Base-by-base conservation (phyloP, 805 yeast species). In the Grigorovia yakushimaensis region DNA sequence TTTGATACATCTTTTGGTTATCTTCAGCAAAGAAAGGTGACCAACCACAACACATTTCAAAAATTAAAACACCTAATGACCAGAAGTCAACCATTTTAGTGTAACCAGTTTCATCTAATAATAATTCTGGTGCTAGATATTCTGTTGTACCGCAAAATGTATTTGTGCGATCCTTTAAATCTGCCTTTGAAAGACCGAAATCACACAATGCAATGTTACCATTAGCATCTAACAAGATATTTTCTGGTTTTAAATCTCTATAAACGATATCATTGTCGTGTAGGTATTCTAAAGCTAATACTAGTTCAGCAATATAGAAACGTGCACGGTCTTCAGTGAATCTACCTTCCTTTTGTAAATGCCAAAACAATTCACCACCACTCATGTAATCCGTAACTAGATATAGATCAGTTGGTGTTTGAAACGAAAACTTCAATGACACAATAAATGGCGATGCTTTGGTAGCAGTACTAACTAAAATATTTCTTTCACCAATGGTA, bases 1-100 rank as follows among this genome's bases (percentile, higher is more conserved):
- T 93, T 71, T 91, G 93, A 70, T 93, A 93, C 98, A 93, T 93
- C 67, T 93, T 96, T 71, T 93, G 98, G 44, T 95, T 88, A 66
- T 88, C 91, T 53, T 91, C 97, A 23, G 98, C 98, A 61, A 88
- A 93, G 66, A 93, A 93, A 47, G 98, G 98, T 4, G 96, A 85
- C 98, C 98, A 93, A 45, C 98, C 98, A 70, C 98, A 93, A 67
- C 98, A 89, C 98, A 93, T 93, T 70, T 93, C 98, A 67, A 93
- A 93, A 42, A 93, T 88, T 49, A 93, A 72, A 22, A 93, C 98
- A 50, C 98, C 98, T 49, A 93, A 71, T 2, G 98, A 89, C 98
- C 98, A 93, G 59, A 93, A 93, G 66, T 93, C 98, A 51, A 93
- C 98, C 98, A 93, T 91, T 67, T 89, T 88, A 37, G 98, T 93